These are phyloP conservation scores for Wickerhamomyces alni DNA, from an alignment of 805 yeast species.

Conservation along the genomic window DNA sequence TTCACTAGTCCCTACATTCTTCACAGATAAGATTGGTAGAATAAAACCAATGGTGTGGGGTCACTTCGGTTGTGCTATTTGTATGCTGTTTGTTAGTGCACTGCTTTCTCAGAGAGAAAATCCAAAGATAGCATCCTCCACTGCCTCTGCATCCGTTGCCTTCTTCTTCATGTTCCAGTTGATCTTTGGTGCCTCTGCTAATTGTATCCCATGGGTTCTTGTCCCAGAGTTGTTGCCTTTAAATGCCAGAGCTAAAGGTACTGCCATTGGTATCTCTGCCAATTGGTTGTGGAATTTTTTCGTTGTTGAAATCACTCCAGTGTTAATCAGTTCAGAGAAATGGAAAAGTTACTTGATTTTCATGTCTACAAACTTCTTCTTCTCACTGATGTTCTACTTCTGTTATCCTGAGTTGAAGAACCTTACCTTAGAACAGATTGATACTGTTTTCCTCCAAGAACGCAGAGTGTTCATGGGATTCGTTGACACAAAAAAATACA, in stretches of 20 bases:
- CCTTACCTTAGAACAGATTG: conserved; percentile 69
- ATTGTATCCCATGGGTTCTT: conserved; percentile 49
- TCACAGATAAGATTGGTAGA: conserved; percentile 50
- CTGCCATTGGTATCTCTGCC: conserved; percentile 46
- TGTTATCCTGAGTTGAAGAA: conserved; percentile 78
- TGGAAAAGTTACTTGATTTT: conserved; percentile 71
- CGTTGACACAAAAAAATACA: background rate
- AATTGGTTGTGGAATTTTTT: conserved; percentile 64
- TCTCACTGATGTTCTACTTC: conserved; percentile 58
- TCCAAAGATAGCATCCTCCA: conserved; percentile 27
- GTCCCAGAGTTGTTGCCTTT: conserved; percentile 62
- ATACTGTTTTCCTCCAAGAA: conserved; percentile 49
- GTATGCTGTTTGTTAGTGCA: conserved; percentile 1
- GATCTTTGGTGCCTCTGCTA: conserved; percentile 48
- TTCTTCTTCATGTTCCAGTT: conserved; percentile 43
- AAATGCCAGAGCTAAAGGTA: conserved; percentile 53
- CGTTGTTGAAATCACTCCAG: conserved; percentile 65
- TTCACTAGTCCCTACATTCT: conserved; percentile 37
- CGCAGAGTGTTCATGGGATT: conserved; percentile 22
- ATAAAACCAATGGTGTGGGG: conserved; percentile 33
- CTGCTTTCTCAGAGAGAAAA: conserved; percentile 18
- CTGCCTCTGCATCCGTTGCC: conserved; percentile 37
- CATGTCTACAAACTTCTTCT: conserved; percentile 54
- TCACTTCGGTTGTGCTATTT: background rate
- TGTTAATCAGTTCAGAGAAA: conserved; percentile 38